Percentiles rank a stretch among this genome's conserved stretches.
These are phyloP conservation scores for Vararia minispora DNA, from an alignment of 768 basidiomycete species.

Conservation along the genomic window DNA sequence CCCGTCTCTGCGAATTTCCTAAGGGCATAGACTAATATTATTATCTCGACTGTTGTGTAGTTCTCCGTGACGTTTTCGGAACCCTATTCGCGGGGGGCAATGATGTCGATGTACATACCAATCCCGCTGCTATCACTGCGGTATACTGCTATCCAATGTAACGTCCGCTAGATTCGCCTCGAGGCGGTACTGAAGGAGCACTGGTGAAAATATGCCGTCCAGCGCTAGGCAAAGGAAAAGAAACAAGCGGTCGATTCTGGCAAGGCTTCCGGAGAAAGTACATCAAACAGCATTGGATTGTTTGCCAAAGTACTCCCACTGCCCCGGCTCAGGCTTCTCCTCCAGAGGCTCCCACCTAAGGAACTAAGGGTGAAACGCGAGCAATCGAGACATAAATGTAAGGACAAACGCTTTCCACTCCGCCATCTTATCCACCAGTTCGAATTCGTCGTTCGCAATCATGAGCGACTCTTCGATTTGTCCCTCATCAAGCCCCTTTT, in stretches of 20 bases:
- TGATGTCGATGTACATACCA: no score
- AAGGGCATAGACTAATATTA: constrained; percentile 15
- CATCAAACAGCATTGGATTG: constrained; percentile 30
- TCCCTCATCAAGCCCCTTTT: constrained; percentile 71
- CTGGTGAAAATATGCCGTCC: no score
- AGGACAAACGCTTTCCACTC: constrained; percentile 95
- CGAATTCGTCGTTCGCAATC: constrained; percentile 75
- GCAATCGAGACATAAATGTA: constrained; percentile 4
- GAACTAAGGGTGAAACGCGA: constrained; percentile 5
- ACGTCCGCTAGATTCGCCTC: no score
- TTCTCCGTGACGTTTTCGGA: no score
- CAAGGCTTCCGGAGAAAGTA: constrained; percentile 6
- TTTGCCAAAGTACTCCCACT: constrained; percentile 80
- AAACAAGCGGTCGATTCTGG: no score
- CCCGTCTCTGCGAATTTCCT: constrained; percentile 20
- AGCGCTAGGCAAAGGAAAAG: no score
- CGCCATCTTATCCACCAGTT: constrained; percentile 69
- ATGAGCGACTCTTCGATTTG: constrained; percentile 80
- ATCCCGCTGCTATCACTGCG: no score
- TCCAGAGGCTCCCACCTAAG: constrained; percentile 77
- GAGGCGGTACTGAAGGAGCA: no score
- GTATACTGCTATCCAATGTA: no score
- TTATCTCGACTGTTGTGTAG: no score
- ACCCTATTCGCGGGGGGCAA: no score
- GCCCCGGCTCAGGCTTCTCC: constrained; percentile 68